A percentile compares a stretch with the other conserved stretches of the same genome.
Conservation (phyloP, 768 basidiomycete species). For the Neoboletus brunneissimus region DNA sequence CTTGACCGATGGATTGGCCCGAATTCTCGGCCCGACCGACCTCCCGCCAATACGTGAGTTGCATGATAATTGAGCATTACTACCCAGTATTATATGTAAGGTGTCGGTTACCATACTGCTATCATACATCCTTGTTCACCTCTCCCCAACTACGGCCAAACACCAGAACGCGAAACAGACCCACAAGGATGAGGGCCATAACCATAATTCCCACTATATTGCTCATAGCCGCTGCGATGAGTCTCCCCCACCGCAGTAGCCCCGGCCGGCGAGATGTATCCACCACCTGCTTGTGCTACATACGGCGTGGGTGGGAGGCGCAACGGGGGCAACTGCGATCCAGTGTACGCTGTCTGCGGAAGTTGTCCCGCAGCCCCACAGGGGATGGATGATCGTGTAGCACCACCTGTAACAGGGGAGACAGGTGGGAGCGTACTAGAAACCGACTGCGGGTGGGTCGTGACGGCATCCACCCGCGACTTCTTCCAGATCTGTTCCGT, state of each 20-base stretch:
- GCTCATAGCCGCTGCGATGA: constrained; percentile 24
- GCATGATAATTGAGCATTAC: constrained; percentile 6
- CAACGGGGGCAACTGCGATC: constrained; percentile 28
- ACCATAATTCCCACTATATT: constrained; percentile 23
- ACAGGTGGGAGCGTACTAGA: constrained; percentile 23
- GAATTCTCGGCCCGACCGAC: background rate
- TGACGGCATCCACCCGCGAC: constrained; percentile 36
- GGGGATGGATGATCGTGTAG: constrained; percentile 11
- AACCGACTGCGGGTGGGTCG: constrained; percentile 10
- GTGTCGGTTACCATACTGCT: constrained; percentile 13
- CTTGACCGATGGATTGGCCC: constrained; percentile 12
- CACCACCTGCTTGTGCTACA: constrained; percentile 15
- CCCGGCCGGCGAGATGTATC: constrained; percentile 24
- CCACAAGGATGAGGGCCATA: constrained; percentile 22
- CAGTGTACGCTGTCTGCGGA: constrained; percentile 19
- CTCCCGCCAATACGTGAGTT: background rate
- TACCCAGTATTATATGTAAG: constrained; percentile 16
- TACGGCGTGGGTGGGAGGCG: constrained; percentile 24
- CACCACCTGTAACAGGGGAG: constrained; percentile 18
- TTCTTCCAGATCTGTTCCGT: constrained; percentile 79
- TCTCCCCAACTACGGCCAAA: constrained; percentile 27
- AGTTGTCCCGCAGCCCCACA: constrained; percentile 16
- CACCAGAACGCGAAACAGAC: constrained; percentile 21
- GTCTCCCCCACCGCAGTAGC: constrained; percentile 15
- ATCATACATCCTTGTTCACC: constrained; percentile 14